Conservation (phyloP, 305 asterid species). For the Stenogyne calaminthoides region DNA sequence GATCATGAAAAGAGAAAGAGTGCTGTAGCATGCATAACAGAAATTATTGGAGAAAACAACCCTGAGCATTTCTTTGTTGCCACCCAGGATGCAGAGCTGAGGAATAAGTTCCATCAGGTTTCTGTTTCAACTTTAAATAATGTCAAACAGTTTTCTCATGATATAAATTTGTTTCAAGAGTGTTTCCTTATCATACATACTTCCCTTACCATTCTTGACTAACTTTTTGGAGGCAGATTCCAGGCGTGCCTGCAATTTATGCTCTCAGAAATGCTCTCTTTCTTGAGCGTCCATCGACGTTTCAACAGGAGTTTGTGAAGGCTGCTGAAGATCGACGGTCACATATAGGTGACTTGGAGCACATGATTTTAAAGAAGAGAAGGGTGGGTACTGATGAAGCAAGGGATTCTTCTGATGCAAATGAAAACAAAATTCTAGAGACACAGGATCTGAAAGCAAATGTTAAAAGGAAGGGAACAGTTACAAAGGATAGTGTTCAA, state of each 20-base stretch:
- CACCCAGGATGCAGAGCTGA: conserved; percentile 84
- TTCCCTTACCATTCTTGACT: conserved; percentile 12
- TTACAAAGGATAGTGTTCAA: conserved; percentile 56
- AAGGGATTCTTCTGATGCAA: conserved; percentile 52
- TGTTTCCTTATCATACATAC: background rate
- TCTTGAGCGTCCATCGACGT: conserved; percentile 82
- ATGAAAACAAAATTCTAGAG: conserved; percentile 39
- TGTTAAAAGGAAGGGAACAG: conserved; percentile 37
- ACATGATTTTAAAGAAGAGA: conserved; percentile 54
- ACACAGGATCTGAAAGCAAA: conserved; percentile 30
- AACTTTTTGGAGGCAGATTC: conserved; percentile 55
- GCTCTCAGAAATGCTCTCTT: conserved; percentile 82
- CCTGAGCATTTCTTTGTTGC: conserved; percentile 86
- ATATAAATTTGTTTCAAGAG: background rate
- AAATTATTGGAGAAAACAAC: conserved; percentile 78
- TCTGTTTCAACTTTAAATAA: background rate
- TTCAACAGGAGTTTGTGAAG: conserved; percentile 66
- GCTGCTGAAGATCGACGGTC: conserved; percentile 75
- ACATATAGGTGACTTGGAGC: conserved; percentile 70
- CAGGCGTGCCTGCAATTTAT: conserved; percentile 85
- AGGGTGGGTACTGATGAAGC: conserved; percentile 42
- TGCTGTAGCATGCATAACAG: conserved; percentile 69
- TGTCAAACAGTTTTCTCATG: background rate
- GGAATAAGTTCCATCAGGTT: conserved; percentile 80
- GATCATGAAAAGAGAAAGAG: conserved; percentile 80